These are phyloP conservation scores for Eragrostis nindensis DNA, from an alignment of 176 grass and related monocot species.

Conservation along the genomic window DNA sequence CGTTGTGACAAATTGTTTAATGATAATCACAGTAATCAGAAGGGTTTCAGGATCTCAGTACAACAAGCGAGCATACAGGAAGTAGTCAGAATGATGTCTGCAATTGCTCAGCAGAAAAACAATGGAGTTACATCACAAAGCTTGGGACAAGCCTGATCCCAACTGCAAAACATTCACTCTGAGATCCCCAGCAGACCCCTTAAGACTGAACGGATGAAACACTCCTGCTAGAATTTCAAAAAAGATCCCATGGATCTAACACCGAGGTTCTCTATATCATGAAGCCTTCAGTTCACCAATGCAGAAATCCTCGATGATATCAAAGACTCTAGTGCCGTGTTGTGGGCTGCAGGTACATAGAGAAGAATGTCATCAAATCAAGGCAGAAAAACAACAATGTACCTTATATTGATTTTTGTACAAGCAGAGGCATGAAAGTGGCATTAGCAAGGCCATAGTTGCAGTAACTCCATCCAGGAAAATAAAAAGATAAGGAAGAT, in stretches of 20 bases:
- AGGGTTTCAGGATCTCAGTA: neutral
- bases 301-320: constrained; percentile 89
- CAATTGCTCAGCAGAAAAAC: neutral
- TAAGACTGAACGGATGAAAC: neutral
- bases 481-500: neutral
- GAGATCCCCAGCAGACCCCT: neutral
- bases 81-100: neutral
- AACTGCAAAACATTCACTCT: neutral
- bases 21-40: neutral
- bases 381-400: neutral
- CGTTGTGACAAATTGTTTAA: neutral
- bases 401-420: neutral
- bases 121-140: constrained; percentile 30
- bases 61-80: neutral
- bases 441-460: neutral
- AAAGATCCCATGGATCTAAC: constrained; percentile 9
- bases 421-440: constrained; percentile 1
- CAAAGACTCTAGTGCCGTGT: constrained; percentile 77
- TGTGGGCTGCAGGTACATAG: constrained; percentile 64
- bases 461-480: neutral
- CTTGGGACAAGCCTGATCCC: neutral
- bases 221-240: neutral
- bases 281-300: constrained; percentile 68
- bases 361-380: constrained; percentile 21
- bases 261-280: constrained; percentile 5